These are phyloP conservation scores for Plectosphaerella sp. DNA, from an alignment of 2,329 filamentous ascomycete species.

Conservation along the genomic window DNA sequence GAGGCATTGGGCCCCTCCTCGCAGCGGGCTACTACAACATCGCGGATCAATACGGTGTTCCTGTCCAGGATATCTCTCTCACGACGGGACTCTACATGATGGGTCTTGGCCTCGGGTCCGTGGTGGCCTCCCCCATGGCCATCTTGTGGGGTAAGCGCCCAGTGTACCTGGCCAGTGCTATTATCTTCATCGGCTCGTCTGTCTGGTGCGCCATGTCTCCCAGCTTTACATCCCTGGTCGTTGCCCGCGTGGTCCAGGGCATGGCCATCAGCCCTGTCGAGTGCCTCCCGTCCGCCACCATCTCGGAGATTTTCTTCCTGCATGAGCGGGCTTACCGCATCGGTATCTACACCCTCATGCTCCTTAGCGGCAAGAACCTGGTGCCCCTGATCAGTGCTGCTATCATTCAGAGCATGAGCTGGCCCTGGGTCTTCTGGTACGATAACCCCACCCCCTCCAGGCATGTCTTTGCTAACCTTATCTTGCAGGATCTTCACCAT, in stretches of 20 bases:
- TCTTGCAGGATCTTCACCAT: slow-evolving; percentile 70
- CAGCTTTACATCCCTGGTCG: slow-evolving; percentile 71
- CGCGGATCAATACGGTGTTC: slow-evolving; percentile 58
- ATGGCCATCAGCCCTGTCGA: slow-evolving; percentile 86
- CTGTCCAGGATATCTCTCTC: slow-evolving; percentile 69
- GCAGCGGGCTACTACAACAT: slow-evolving; percentile 87
- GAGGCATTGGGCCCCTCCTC: slow-evolving; percentile 85
- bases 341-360: slow-evolving; percentile 85
- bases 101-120: slow-evolving; percentile 80
- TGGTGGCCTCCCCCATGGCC: slow-evolving; percentile 83
- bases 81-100: slow-evolving; percentile 95
- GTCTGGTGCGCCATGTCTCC: slow-evolving; percentile 87
- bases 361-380: slow-evolving; percentile 88
- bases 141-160: slow-evolving; percentile 89
- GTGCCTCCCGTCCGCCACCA: slow-evolving; percentile 86
- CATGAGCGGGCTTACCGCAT: slow-evolving; percentile 91
- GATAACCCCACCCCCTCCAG: not conserved
- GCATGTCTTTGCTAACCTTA: slow-evolving; percentile 15
- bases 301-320: slow-evolving; percentile 94
- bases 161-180: slow-evolving; percentile 74
- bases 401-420: slow-evolving; percentile 71
- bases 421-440: slow-evolving; percentile 86
- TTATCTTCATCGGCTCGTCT: slow-evolving; percentile 72
- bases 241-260: slow-evolving; percentile 83
- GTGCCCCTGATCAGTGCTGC: slow-evolving; percentile 82